phyloP scores from a whole-genome alignment of 352 stramenopile genomes.

The Globisporangium cederbergense region DNA sequence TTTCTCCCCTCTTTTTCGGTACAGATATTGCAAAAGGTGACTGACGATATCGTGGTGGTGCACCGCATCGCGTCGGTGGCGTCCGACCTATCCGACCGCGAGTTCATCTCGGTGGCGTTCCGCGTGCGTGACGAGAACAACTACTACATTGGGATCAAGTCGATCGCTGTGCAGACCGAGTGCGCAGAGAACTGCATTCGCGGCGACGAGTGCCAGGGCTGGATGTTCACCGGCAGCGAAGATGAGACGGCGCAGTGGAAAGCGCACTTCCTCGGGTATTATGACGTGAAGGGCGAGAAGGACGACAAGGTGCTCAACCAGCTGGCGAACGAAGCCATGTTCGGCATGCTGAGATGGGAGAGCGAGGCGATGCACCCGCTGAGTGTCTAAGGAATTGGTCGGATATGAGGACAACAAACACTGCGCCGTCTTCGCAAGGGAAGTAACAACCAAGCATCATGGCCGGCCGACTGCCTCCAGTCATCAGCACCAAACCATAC shows the following conservation, averaged over 20 bases:
- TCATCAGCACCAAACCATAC: neutral
- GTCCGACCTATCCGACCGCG: constrained; percentile 67
- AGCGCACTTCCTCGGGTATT: constrained; percentile 76
- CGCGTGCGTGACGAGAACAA: constrained; percentile 68
- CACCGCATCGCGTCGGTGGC: constrained; percentile 73
- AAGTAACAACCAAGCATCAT: neutral
- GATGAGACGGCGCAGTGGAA: constrained; percentile 71
- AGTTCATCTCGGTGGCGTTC: constrained; percentile 80
- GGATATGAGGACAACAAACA: constrained; percentile 1
- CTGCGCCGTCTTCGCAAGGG: neutral
- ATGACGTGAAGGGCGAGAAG: constrained; percentile 82
- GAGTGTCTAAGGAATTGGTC: constrained; percentile 41
- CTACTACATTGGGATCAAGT: constrained; percentile 79
- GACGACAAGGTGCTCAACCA: constrained; percentile 84
- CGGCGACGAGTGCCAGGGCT: constrained; percentile 77
- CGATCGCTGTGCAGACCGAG: constrained; percentile 67
- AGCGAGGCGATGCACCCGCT: constrained; percentile 81
- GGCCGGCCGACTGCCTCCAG: neutral
- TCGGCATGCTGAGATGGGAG: constrained; percentile 83
- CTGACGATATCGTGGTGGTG: constrained; percentile 78
- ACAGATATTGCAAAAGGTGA: constrained; percentile 78
- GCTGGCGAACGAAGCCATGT: constrained; percentile 82
- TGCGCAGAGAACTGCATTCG: constrained; percentile 75
- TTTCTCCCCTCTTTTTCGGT: neutral
- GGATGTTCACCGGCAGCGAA: constrained; percentile 77